These are phyloP conservation scores for Colletotrichum musae DNA, from an alignment of 2,329 filamentous ascomycete genomes.

Conservation along the genomic window DNA sequence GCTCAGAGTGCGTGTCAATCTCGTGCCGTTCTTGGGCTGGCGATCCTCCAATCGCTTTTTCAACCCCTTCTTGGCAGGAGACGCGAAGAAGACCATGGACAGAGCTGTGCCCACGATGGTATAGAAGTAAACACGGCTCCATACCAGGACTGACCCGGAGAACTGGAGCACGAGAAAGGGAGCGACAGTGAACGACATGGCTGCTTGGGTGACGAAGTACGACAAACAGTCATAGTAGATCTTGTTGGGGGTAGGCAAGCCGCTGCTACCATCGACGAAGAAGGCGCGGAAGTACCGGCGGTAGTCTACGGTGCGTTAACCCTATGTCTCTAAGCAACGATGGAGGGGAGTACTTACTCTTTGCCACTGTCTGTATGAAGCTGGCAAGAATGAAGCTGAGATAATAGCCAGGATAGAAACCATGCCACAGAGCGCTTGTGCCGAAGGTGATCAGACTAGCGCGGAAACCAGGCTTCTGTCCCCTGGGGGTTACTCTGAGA, in stretches of 20 bases:
- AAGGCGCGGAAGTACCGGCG: constrained; percentile 92
- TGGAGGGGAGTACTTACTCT: constrained; percentile 76
- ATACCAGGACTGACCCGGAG: constrained; percentile 78
- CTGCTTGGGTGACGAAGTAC: constrained; percentile 82
- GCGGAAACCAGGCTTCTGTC: constrained; percentile 96
- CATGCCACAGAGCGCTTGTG: constrained; percentile 97
- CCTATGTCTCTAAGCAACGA: constrained; percentile 23
- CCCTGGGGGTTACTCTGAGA: constrained; percentile 92
- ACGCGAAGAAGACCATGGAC: constrained; percentile 83
- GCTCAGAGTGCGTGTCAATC: constrained; percentile 66
- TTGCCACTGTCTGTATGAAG: constrained; percentile 92
- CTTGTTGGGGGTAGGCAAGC: constrained; percentile 78
- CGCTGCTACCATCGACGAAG: constrained; percentile 86
- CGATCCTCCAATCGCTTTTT: constrained; percentile 72
- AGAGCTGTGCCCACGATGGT: constrained; percentile 76
- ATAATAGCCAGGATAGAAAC: constrained; percentile 98
- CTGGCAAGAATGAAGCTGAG: constrained; percentile 90
- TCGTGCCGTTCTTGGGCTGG: constrained; percentile 60
- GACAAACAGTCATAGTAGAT: constrained; percentile 88
- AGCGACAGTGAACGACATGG: constrained; percentile 84
- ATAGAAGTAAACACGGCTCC: constrained; percentile 93
- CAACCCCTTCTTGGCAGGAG: constrained; percentile 78
- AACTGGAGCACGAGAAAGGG: constrained; percentile 90
- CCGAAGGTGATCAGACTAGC: constrained; percentile 94
- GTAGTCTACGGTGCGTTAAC: constrained; percentile 72